Percentiles rank a stretch among this genome's conserved stretches.
Conservation (phyloP, 2,329 filamentous ascomycete species). For the Aureobasidium lini region DNA sequence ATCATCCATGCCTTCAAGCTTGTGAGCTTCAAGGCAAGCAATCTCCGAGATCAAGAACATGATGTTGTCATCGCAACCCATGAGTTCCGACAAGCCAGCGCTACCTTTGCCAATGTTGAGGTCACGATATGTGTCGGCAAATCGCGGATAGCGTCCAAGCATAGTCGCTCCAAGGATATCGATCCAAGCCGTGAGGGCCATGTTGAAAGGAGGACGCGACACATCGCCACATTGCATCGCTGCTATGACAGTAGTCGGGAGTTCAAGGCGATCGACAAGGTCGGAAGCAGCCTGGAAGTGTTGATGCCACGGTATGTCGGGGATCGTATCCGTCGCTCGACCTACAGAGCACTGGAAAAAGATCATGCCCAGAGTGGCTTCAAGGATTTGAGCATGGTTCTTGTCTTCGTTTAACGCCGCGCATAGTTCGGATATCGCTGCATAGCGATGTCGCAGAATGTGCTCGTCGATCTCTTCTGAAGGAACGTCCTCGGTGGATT, state of each 20-base stretch:
- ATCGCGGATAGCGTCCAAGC: conserved; percentile 74
- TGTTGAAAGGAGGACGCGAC: conserved; percentile 75
- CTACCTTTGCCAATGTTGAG: conserved; percentile 64
- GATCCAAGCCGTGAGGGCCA: conserved; percentile 91
- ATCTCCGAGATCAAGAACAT: conserved; percentile 99
- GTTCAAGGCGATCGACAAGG: conserved; percentile 75
- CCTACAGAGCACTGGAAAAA: conserved; percentile 94
- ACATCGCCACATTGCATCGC: conserved; percentile 40
- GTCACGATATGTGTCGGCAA: conserved; percentile 91
- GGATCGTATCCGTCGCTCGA: conserved; percentile 71
- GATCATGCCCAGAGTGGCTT: conserved; percentile 89
- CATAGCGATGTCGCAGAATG: conserved; percentile 85
- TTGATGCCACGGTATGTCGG: conserved; percentile 93
- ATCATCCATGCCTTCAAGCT: conserved; percentile 73
- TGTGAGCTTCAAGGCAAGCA: conserved; percentile 86
- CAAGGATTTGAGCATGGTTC: conserved; percentile 79
- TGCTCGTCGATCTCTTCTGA: conserved; percentile 76
- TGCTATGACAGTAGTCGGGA: conserved; percentile 54
- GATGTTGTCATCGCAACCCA: conserved; percentile 94
- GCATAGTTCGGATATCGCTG: conserved; percentile 79
- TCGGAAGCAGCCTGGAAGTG: conserved; percentile 89
- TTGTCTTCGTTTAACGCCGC: conserved; percentile 72
- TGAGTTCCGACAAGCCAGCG: conserved; percentile 80
- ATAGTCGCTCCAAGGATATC: conserved; percentile 95
- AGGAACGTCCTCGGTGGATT: conserved; percentile 61